Conservation (phyloP, 2,329 filamentous ascomycete species). For the Aphanoascus verrucosus region DNA sequence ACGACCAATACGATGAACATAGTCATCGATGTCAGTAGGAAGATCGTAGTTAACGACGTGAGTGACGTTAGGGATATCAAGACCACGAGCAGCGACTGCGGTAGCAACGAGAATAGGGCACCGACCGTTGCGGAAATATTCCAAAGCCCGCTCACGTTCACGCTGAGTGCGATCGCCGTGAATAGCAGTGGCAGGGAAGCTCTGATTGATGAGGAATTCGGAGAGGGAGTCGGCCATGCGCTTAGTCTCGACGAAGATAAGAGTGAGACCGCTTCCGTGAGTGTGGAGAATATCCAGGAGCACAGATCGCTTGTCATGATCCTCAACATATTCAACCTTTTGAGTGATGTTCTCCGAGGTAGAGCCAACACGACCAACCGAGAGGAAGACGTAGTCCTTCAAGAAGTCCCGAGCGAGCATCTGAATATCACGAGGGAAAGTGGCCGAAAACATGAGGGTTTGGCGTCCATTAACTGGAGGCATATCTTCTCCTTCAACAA, state of each 20-base stretch:
- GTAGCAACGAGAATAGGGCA: conserved; percentile 96
- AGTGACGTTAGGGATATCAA: conserved; percentile 92
- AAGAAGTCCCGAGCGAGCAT: conserved; percentile 98
- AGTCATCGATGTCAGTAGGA: conserved; percentile 97
- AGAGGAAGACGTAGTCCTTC: conserved; percentile 98
- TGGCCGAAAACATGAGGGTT: conserved; percentile 99
- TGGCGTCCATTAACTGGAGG: conserved; percentile 71
- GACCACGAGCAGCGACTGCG: conserved; percentile 80
- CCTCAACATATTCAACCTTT: conserved; percentile 96
- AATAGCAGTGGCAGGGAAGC: conserved; percentile 95
- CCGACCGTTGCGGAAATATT: conserved; percentile 92
- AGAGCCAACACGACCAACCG: conserved; percentile 94
- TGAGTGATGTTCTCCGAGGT: conserved; percentile 99
- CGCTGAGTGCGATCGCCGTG: conserved; percentile 98
- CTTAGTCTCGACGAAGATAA: conserved; percentile 99
- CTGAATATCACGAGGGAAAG: conserved; percentile 97
- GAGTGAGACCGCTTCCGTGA: conserved; percentile 70
- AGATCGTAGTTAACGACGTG: conserved; percentile 99
- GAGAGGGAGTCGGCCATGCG: conserved; percentile 97
- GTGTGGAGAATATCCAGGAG: conserved; percentile 96
- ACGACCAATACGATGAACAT: conserved; percentile 98
- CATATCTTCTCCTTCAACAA: conserved; percentile 98
- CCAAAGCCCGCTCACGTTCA: conserved; percentile 92
- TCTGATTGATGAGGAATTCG: conserved; percentile 97
- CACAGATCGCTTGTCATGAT: conserved; percentile 93